Conservation (phyloP, 495 filamentous ascomycete species). For the Usnea hakonensis region DNA sequence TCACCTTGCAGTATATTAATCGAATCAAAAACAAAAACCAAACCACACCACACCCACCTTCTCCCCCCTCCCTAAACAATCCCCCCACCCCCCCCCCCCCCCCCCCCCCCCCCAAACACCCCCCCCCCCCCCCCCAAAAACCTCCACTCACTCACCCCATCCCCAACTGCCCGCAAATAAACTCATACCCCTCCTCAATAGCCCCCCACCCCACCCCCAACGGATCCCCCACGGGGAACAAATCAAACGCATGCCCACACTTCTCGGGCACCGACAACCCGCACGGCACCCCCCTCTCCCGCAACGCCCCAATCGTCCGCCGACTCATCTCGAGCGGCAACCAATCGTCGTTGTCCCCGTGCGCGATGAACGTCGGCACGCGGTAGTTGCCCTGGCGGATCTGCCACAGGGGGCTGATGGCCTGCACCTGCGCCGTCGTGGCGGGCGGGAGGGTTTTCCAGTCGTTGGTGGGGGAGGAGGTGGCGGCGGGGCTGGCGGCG, state of each 20-base stretch:
- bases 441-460: constrained; percentile 7
- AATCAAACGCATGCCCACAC: constrained; percentile 11
- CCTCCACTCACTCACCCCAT: neutral
- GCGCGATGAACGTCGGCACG: constrained; percentile 43
- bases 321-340: constrained; percentile 9
- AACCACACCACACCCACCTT: too few species aligned
- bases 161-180: neutral
- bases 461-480: neutral
- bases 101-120: too few species aligned
- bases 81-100: too few species aligned
- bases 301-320: constrained; percentile 9
- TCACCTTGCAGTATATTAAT: too few species aligned
- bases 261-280: constrained; percentile 1
- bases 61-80: too few species aligned
- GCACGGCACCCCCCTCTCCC: neutral
- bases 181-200: constrained; percentile 10
- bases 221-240: constrained; percentile 14
- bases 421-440: constrained; percentile 19
- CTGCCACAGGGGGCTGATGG: constrained; percentile 33
- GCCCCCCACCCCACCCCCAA: constrained; percentile 4
- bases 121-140: too few species aligned
- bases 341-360: constrained; percentile 36
- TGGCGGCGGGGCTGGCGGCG: neutral
- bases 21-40: too few species aligned
- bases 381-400: constrained; percentile 33